Base-by-base conservation (phyloP, 495 filamentous ascomycete genomes). In the Penicillium canescens region DNA sequence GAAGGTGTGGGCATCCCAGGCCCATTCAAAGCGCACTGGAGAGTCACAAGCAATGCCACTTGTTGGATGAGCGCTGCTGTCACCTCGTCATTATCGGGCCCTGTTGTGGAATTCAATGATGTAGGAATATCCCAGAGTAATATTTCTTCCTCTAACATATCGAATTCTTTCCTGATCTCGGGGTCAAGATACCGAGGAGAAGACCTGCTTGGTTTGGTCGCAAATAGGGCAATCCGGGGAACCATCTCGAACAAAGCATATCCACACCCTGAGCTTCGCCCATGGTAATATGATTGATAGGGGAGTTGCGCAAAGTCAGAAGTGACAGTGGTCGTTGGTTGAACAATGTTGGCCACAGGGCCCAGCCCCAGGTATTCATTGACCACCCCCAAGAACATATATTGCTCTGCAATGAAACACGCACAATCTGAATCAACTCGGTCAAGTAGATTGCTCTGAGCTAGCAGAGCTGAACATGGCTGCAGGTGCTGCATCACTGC, bases 361-460 rank as follows among this genome's bases (percentile, higher is more conserved):
- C 12, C 42, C 23, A 44, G 42, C 0, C 42, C 42, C 6, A 44
- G 23, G 10, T 44, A 24, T 11, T 31, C 6, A 13, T 44, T 44
- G 13, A 44, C 9, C 2, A 44, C 10, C 7, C 23, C 16, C 3
- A 44, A 11, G 20, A 24, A 23, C 42, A 44, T 44, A 14, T 12
- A 44, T 31, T 44, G 42, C 10, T 44, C 42, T 44, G 42, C 12
- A 18, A 44, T 44, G 23, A 44, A 44, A 18, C 42, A 44, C 4
- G 42, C 42, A n/a, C 42, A 44, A 28, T 44, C 12, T 44, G 16
- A 7, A 31, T 31, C 42, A 14, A 44, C 23, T 23, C 8, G 16
- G 21, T 12, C 23, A 6, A 44, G 8, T 33, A 44, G 20, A 18
- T n/a, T 44, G 20, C 31, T 23, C 4, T 13, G n/a, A 7, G 23